phyloP scores from a whole-genome alignment of 2,329 filamentous ascomycete species.

The Metarhizium sp. region DNA sequence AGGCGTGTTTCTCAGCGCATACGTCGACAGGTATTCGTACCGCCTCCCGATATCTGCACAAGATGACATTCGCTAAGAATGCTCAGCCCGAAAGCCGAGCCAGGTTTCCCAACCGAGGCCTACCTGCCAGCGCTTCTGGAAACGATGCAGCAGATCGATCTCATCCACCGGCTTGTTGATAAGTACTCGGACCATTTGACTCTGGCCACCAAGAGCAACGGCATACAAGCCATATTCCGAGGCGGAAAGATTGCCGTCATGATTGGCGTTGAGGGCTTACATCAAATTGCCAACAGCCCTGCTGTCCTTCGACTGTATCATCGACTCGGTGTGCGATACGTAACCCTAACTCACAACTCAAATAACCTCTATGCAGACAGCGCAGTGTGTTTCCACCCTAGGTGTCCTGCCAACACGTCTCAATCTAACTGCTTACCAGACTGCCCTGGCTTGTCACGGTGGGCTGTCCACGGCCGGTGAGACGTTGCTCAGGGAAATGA shows the following conservation, averaged over 20 bases:
- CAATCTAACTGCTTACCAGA: no score
- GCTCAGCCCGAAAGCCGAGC: slow-evolving; percentile 9
- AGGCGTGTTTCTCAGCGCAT: slow-evolving; percentile 81
- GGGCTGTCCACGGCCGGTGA: slow-evolving; percentile 7
- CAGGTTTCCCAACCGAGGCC: slow-evolving; percentile 59
- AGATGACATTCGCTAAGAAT: neutral
- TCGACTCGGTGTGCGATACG: slow-evolving; percentile 67
- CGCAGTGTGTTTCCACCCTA: neutral
- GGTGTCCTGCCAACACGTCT: neutral
- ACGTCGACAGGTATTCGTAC: slow-evolving; percentile 55
- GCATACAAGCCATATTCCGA: slow-evolving; percentile 44
- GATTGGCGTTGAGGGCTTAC: slow-evolving; percentile 69
- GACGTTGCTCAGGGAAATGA: slow-evolving; percentile 9
- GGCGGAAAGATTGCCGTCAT: slow-evolving; percentile 58
- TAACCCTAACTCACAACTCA: slow-evolving; percentile 69
- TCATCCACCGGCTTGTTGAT: slow-evolving; percentile 49
- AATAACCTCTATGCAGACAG: slow-evolving; percentile 8
- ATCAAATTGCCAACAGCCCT: slow-evolving; percentile 77
- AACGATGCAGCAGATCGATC: no score
- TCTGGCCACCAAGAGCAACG: slow-evolving; percentile 28
- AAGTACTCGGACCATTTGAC: slow-evolving; percentile 48
- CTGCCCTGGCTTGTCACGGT: neutral
- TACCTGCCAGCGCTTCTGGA: no score
- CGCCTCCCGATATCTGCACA: neutral
- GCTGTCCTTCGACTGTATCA: slow-evolving; percentile 64